Conservation (phyloP, 2,329 filamentous ascomycete species). For the Pseudogymnoascus sp. region DNA sequence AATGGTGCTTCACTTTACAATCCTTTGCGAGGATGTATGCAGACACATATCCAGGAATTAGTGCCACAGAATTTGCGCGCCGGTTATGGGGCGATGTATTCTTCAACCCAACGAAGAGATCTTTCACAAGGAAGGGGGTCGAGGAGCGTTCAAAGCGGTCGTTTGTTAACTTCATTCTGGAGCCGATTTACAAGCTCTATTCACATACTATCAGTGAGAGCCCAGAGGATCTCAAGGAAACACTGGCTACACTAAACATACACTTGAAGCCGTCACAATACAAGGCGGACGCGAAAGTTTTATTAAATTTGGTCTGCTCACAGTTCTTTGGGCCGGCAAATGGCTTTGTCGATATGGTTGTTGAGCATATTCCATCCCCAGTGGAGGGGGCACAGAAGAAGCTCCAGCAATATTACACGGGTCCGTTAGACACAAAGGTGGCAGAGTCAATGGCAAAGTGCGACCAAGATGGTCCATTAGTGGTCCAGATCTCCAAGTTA, state of each 20-base stretch:
- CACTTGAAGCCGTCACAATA: slow-evolving; percentile 86
- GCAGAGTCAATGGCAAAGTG: slow-evolving; percentile 75
- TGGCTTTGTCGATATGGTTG: slow-evolving; percentile 93
- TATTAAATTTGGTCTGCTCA: slow-evolving; percentile 83
- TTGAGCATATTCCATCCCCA: slow-evolving; percentile 82
- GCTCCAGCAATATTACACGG: slow-evolving; percentile 85
- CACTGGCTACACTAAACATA: slow-evolving; percentile 74
- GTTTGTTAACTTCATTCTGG: slow-evolving; percentile 90
- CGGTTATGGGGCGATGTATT: slow-evolving; percentile 95
- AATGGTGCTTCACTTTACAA: slow-evolving; percentile 91
- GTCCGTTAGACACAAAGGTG: slow-evolving; percentile 74
- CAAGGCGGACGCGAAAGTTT: slow-evolving; percentile 78
- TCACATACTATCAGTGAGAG: slow-evolving; percentile 90
- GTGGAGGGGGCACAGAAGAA: slow-evolving; percentile 67
- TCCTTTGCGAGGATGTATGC: slow-evolving; percentile 97
- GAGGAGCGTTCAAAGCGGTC: slow-evolving; percentile 76
- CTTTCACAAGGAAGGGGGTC: slow-evolving; percentile 79
- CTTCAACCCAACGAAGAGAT: slow-evolving; percentile 84
- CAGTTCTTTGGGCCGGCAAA: slow-evolving; percentile 89
- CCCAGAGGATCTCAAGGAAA: slow-evolving; percentile 73
- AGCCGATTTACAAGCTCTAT: slow-evolving; percentile 97
- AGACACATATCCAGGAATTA: slow-evolving; percentile 75
- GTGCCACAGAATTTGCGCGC: slow-evolving; percentile 72
- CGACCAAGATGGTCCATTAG: slow-evolving; percentile 80
- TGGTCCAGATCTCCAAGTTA: slow-evolving; percentile 89